phyloP scores from a whole-genome alignment of 2,329 filamentous ascomycete species.

The Trichothecium roseum region DNA sequence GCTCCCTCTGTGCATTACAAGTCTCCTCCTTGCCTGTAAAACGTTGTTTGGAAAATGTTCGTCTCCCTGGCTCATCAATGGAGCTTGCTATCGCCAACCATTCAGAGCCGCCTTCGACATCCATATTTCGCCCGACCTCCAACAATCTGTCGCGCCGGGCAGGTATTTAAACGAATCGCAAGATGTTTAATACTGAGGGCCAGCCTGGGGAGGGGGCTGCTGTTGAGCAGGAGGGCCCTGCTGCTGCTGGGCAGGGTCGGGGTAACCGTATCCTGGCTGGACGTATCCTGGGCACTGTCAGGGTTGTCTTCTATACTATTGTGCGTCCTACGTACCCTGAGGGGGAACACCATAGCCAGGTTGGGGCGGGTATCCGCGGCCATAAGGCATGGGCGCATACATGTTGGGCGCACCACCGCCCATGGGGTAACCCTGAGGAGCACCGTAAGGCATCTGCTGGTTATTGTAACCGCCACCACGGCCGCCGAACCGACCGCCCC shows the following conservation, averaged over 20 bases:
- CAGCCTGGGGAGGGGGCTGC: constrained; percentile 21
- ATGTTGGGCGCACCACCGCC: constrained; percentile 21
- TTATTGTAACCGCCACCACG: constrained; percentile 24
- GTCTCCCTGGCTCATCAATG: too few relatives aligned
- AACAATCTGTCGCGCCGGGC: too few relatives aligned
- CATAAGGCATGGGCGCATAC: constrained; percentile 25
- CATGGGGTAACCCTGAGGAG: constrained; percentile 19
- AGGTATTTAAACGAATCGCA: too few relatives aligned
- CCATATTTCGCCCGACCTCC: too few relatives aligned
- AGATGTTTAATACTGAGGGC: too few relatives aligned
- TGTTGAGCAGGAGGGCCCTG: constrained; percentile 18
- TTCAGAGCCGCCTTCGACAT: too few relatives aligned
- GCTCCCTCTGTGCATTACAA: too few relatives aligned
- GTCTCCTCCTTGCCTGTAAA: too few relatives aligned
- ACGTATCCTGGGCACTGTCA: constrained; percentile 20
- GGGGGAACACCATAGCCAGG: constrained; percentile 24
- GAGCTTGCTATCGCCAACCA: too few relatives aligned
- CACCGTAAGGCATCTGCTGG: constrained; percentile 19
- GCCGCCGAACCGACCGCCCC: constrained; percentile 28
- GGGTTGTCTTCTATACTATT: neutral
- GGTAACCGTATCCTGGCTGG: constrained; percentile 33
- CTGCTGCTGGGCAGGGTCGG: constrained; percentile 31
- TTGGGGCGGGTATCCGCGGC: constrained; percentile 25
- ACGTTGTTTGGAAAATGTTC: too few relatives aligned
- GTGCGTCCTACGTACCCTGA: constrained; percentile 25